Evolutionary conservation across 805 yeast genomes (phyloP).

Genomic region (Peterozyma xylosa): DNA sequence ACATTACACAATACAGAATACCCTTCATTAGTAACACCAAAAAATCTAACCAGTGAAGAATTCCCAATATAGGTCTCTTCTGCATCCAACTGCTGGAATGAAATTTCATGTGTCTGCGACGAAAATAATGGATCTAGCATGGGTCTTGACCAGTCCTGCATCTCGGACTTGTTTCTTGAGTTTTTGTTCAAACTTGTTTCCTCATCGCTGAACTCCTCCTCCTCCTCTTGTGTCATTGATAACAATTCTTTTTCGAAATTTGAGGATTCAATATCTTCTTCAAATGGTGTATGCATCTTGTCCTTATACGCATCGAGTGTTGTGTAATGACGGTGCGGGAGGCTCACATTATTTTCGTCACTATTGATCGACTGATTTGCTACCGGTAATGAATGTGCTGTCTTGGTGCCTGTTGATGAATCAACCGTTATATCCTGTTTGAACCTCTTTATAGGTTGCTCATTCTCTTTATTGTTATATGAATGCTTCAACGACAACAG

Average conservation of each 20-base stretch:
- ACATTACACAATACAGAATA: slow-evolving; percentile 86
- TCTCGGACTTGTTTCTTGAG: slow-evolving; percentile 12
- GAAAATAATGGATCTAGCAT: slow-evolving; percentile 41
- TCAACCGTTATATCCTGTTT: slow-evolving; percentile 13
- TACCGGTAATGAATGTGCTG: slow-evolving; percentile 22
- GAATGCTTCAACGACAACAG: too few relatives aligned
- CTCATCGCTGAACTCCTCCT: slow-evolving; percentile 11
- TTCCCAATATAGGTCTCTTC: slow-evolving; percentile 67
- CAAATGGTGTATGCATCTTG: slow-evolving; percentile 15
- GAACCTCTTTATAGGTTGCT: too few relatives aligned
- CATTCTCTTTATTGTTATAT: too few relatives aligned
- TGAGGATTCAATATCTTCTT: slow-evolving; percentile 29
- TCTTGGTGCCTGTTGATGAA: slow-evolving; percentile 14
- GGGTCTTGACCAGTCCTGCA: slow-evolving; percentile 45
- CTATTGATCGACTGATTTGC: slow-evolving; percentile 19
- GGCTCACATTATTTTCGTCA: not conserved
- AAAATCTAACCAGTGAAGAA: slow-evolving; percentile 66
- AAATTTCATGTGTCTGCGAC: slow-evolving; percentile 42
- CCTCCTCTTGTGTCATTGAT: slow-evolving; percentile 31
- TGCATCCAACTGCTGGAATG: slow-evolving; percentile 91
- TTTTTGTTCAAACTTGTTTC: slow-evolving; percentile 11
- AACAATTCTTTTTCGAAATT: slow-evolving; percentile 46
- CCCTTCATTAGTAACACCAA: slow-evolving; percentile 88
- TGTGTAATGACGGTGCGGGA: slow-evolving; percentile 8
- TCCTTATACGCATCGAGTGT: slow-evolving; percentile 6